These are phyloP conservation scores for Sicyos edulis DNA, from an alignment of 306 rosid genomes.

Conservation along the genomic window DNA sequence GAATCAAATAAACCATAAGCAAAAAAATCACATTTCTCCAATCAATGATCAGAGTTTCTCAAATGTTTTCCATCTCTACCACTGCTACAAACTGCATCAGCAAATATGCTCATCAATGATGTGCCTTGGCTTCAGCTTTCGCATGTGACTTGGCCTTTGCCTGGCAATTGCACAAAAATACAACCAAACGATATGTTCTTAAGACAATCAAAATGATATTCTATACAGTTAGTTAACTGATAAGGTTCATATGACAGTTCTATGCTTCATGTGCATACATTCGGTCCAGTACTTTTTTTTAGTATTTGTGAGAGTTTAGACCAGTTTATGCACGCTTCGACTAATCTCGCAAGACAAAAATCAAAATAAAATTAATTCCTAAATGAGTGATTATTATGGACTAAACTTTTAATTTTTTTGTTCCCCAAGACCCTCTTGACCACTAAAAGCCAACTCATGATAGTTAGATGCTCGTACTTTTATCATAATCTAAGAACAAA, in stretches of 20 bases:
- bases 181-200: conserved; percentile 4
- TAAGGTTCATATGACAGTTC: background rate
- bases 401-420: too few relatives aligned
- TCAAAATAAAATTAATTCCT: too few relatives aligned
- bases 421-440: too few relatives aligned
- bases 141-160: conserved; percentile 39
- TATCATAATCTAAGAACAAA: background rate
- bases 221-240: background rate
- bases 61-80: conserved; percentile 9
- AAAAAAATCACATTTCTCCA: conserved; percentile 11
- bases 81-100: conserved; percentile 1
- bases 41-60: background rate
- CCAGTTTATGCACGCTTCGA: too few relatives aligned
- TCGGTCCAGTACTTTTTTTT: too few relatives aligned
- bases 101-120: conserved; percentile 14
- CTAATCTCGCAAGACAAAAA: too few relatives aligned
- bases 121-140: conserved; percentile 38
- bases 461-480: background rate
- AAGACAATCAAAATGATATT: background rate
- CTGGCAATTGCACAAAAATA: conserved; percentile 22
- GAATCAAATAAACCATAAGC: background rate
- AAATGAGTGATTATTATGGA: too few relatives aligned
- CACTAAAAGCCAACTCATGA: too few relatives aligned
- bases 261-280: background rate
- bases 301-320: too few relatives aligned